Percentiles rank a stretch among this genome's conserved stretches.
Evolutionary conservation across 371 early-diverging fungal species (phyloP).

Genomic region (Choanephora cucurbitarum): DNA sequence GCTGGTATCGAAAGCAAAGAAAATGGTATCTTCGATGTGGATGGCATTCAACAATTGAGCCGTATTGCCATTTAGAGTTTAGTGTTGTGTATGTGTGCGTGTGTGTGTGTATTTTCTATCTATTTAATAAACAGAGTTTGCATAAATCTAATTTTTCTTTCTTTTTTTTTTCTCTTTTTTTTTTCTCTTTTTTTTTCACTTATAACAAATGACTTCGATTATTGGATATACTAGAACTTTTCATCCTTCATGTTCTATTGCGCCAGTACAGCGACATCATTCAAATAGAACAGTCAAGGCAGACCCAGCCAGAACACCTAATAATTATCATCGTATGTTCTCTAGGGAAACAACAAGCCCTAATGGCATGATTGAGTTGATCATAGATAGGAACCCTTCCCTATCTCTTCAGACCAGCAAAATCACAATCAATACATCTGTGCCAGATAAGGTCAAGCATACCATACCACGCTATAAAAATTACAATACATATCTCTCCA

Average conservation of each 20-base stretch:
- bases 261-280: conserved; percentile 12
- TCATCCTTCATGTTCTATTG: conserved; percentile 13
- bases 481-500: conserved; percentile 13
- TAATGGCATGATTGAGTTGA: conserved; percentile 19
- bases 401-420: neutral
- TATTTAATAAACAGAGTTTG: neutral
- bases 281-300: neutral
- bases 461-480: neutral
- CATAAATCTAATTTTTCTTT: neutral
- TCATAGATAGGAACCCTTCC: conserved; percentile 4
- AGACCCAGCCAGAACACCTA: neutral
- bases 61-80: conserved; percentile 17
- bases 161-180: conserved; percentile 5
- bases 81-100: conserved; percentile 8
- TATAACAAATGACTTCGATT: conserved; percentile 21
- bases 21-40: conserved; percentile 54
- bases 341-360: conserved; percentile 10
- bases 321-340: conserved; percentile 21
- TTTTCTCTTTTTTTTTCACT: conserved; percentile 7
- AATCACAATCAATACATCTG: neutral
- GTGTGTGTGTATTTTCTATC: conserved; percentile 2
- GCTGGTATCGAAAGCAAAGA: conserved; percentile 46
- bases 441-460: neutral
- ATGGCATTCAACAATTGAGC: conserved; percentile 46
- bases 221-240: conserved; percentile 25